Base-by-base conservation (phyloP, 257 asterid genomes). In the Primulina huaijiensis region DNA sequence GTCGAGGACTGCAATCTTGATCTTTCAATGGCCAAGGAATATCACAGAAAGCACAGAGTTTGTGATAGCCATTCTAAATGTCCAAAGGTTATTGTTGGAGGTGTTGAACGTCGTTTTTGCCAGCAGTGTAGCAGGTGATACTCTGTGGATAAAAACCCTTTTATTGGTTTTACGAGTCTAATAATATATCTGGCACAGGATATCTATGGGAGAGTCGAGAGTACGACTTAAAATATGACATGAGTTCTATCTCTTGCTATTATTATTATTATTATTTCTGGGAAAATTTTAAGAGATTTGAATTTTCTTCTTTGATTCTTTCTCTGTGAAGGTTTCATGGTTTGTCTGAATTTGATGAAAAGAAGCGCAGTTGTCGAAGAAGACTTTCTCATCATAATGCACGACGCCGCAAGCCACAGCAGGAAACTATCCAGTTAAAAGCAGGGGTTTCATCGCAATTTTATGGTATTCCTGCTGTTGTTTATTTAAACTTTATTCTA, bases 121-220 rank as follows among this genome's bases (percentile, higher is more conserved):
- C 98, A 93, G 70, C 98, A 93, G 77, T 93, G 98, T 81, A 93
- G 98, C 90, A 90, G 98, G 97, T 93, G 60, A 33, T 20, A 43
- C 16, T 55, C 9, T 8, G 8, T 50, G 57, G 57, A 16, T 50
- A 4, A 17, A 43, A 16, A 16, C 20, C 3, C 5, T 50, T 50
- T 50, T 16, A 46, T 46, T 46, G 56, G 0, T 46, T 46, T 46
- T 46, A 14, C 5, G 1, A 14, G 56, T 46, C 8, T 46, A 14
- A 46, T 62, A 43, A 43, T 43, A 43, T 43, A 43, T 43, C 53
- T 43, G 55, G 7, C 57, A 50, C 57, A 50, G 57, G 57, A 50
- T 50, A 50, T 14, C 6, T 43, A 43, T 43, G 53, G 53, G 53
- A 12, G 53, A 43, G 6, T 11, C 19, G 53, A 12, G 53, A 43